Conservation (phyloP, 2,329 filamentous ascomycete genomes). For the Stagonosporopsis vannaccii region DNA sequence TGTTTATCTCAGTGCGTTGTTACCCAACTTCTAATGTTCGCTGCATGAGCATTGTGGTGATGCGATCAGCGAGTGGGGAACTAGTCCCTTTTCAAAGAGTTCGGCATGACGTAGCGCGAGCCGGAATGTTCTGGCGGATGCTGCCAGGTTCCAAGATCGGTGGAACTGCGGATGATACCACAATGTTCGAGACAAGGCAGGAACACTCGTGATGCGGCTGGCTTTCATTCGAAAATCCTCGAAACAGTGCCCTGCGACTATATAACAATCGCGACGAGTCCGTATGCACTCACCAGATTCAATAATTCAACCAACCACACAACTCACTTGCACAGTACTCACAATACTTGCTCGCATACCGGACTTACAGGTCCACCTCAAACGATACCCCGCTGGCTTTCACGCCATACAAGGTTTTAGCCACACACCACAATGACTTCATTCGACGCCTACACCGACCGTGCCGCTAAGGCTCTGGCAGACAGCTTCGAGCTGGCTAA, state of each 20-base stretch:
- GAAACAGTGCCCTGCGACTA: constrained; percentile 20
- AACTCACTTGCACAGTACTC: constrained; percentile 14
- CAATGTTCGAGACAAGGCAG: constrained; percentile 21
- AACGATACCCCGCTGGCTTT: constrained; percentile 21
- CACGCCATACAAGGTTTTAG: constrained; percentile 31
- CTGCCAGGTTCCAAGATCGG: constrained; percentile 36
- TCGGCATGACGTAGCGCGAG: constrained; percentile 15
- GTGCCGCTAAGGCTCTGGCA: constrained; percentile 86
- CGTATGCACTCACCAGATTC: constrained; percentile 20
- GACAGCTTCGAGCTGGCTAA: constrained; percentile 88
- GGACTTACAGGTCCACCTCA: constrained; percentile 21
- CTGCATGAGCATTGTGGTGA: background rate
- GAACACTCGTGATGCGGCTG: constrained; percentile 38
- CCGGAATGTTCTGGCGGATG: constrained; percentile 27
- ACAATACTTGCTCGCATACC: constrained; percentile 10
- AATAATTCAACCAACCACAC: constrained; percentile 14
- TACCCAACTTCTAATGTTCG: too few species aligned
- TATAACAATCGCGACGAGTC: constrained; percentile 30
- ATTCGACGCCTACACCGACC: constrained; percentile 91
- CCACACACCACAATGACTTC: constrained; percentile 66
- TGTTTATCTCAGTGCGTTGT: too few species aligned
- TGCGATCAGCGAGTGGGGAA: background rate
- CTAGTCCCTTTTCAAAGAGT: constrained; percentile 4
- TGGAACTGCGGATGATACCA: constrained; percentile 26
- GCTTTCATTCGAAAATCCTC: constrained; percentile 29